Evolutionary conservation across 306 rosid species (phyloP).

Genomic region (Purshia tridentata): DNA sequence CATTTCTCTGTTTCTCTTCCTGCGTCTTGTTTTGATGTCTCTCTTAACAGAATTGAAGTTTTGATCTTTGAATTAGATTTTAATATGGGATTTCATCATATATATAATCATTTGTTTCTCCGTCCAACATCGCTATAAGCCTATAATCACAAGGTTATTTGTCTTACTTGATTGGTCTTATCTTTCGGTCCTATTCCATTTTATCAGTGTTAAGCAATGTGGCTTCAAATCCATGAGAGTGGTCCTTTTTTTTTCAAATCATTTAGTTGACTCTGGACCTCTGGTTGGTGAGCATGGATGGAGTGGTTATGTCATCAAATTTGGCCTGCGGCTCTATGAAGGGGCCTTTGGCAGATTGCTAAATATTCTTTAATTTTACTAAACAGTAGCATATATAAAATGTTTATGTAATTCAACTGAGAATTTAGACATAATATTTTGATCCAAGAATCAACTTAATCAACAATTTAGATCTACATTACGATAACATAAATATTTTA

Average conservation of each 20-base stretch:
- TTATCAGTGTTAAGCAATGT: too few relatives aligned
- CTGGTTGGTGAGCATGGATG: neutral
- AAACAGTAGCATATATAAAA: too few relatives aligned
- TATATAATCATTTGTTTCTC: neutral
- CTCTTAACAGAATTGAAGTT: neutral
- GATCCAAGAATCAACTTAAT: too few relatives aligned
- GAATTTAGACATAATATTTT: too few relatives aligned
- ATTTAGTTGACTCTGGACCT: too few relatives aligned
- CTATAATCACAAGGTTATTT: neutral
- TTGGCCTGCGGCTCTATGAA: neutral
- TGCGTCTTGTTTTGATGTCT: neutral
- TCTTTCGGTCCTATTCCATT: neutral
- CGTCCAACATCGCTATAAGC: constrained; percentile 1
- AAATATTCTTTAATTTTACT: too few relatives aligned
- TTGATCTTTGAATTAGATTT: neutral
- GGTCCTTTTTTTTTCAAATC: too few relatives aligned
- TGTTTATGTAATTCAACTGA: too few relatives aligned
- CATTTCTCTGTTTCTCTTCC: constrained; percentile 25
- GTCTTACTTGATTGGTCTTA: constrained; percentile 17
- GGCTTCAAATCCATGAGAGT: too few relatives aligned
- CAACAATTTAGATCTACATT: too few relatives aligned
- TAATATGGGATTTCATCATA: neutral
- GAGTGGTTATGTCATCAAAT: neutral
- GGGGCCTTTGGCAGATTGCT: neutral
- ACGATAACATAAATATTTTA: too few relatives aligned